Base-by-base conservation (phyloP, 1,139 yeast species). In the Scheffersomyces quercinus region DNA sequence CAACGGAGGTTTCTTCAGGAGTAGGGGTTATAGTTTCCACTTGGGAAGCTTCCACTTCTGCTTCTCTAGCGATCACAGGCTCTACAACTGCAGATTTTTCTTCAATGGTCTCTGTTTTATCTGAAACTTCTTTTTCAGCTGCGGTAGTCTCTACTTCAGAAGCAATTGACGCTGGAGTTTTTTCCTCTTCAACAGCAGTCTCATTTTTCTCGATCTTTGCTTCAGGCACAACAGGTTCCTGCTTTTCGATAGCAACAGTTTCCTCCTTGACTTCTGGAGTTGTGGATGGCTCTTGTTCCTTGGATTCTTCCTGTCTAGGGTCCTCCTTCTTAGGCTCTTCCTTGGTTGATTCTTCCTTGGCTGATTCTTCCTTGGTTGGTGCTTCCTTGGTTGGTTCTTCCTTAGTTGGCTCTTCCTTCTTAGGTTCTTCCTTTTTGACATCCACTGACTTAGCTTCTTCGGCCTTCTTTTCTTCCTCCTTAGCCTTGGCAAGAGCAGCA, bases 401-500 rank as follows among this genome's bases (percentile, higher is more conserved):
- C 33, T 38, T 35, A 35, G 39, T n/a, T 41, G 60, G 63, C 24
- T 32, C 52, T 15, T 44, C 50, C 9, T 28, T 45, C 16, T 37
- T 49, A 38, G 60, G 63, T 20, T 32, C 52, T 15, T 44, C 50
- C 9, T 28, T 45, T 36, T 46, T 49, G 37, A 50, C 49, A 4
- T 36, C 52, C 24, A 37, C 50, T n/a, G 30, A 29, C 39, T 42
- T 29, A 4, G 39, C 29, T 20, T 29, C 52, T 11, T 51, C 50
- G 15, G 44, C 48, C 41, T 36, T 41, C 37, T 44, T 47, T 33
- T 48, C 40, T 34, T 44, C 44, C 28, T 47, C 44, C 41, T 44
- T 42, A 32, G 37, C 45, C 35, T 38, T 40, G 11, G 40, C 49
- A 24, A n/a, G 39, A n/a, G 64, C 64, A 37, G 52, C 53, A 3